Evolutionary conservation across 169 alveolate genomes (phyloP), one percentile per base, ranked within the genome.

Genomic region (Cryptosporidium ubiquitum): DNA sequence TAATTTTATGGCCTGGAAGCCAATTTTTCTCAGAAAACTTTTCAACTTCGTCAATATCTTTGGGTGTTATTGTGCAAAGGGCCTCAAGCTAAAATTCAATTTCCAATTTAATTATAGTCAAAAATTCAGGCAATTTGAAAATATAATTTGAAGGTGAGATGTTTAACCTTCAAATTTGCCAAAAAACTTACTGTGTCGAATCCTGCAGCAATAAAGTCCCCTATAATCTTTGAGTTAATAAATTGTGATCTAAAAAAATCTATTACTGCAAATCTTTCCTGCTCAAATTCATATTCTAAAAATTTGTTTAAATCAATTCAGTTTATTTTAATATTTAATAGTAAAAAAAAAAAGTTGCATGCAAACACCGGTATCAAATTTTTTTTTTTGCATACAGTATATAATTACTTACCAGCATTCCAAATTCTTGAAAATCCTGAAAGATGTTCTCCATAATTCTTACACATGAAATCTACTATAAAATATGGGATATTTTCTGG

Each of bases 1-100:
- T 79, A n/a, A 79, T 64, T 79, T 79, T 79, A 47, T 79, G 86
- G n/a, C 86, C 86, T 35, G 86, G 86, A 39, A 79, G 61, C 86
- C 86, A 79, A 23, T 75, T 61, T 12, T 58, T 61, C 5, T 79
- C 42, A 12, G 86, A 79, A 23, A 79, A 79, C 29, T 79, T 79
- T 31, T 79, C 86, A 39, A 79, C 61, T 35, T 79, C 75, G 16
- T 58, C 86, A 23, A 79, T 40, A 23, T 79, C 86, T 42, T 58
- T 64, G 0, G 74, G 66, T 23, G 86, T 79, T 64, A 79, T 37
- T 79, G 86, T 79, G 42, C 86, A 79, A 31, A 79, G 55, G 23
- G 86, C 73, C 42, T 79, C 86, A 58, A 74, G 86, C 86, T 74
- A 2, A 29, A 7, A 55, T 20, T 52, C 3, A 55, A 55, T 57